Evolutionary conservation across 176 grass and related monocot genomes (phyloP).

Genomic region (Bolboschoenus planiculmis): DNA sequence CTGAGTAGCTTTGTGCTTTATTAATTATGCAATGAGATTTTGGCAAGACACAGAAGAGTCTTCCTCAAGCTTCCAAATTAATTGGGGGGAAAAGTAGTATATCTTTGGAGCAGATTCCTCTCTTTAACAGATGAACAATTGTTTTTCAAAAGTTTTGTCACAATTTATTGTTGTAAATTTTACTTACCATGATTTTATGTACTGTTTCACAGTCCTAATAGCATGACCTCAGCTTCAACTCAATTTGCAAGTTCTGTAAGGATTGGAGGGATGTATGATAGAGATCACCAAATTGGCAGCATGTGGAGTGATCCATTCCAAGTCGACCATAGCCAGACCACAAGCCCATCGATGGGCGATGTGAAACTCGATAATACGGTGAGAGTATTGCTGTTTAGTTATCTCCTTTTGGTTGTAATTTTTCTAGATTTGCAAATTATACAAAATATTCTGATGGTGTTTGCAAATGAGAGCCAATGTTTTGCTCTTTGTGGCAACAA

Average conservation of each 20-base stretch:
- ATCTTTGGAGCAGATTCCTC: conserved; percentile 7
- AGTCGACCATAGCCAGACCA: conserved; percentile 56
- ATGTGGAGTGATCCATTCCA: conserved; percentile 73
- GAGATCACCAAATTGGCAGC: conserved; percentile 27
- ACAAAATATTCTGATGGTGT: background rate
- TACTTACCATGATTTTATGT: background rate
- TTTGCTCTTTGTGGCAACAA: background rate
- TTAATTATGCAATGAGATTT: conserved; percentile 9
- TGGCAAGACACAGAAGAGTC: conserved; percentile 14
- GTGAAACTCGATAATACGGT: conserved; percentile 48
- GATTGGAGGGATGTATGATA: conserved; percentile 67
- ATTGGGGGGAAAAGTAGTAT: conserved; percentile 4
- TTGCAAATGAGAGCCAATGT: background rate
- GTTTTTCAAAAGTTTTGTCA: background rate
- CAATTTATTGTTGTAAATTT: background rate
- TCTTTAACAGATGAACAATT: conserved; percentile 1
- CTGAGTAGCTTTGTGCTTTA: background rate
- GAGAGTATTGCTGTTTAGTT: conserved; percentile 10
- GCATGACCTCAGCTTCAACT: conserved; percentile 60
- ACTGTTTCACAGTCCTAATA: conserved; percentile 42
- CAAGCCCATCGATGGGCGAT: conserved; percentile 52
- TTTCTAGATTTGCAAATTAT: background rate
- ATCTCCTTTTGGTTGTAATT: background rate
- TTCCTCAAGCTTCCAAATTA: conserved; percentile 7
- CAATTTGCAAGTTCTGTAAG: conserved; percentile 49